A percentile compares a stretch with the other conserved stretches of the same genome.
Evolutionary conservation across 495 filamentous ascomycete species (phyloP).

Genomic region (Hypoxylon fragiforme): DNA sequence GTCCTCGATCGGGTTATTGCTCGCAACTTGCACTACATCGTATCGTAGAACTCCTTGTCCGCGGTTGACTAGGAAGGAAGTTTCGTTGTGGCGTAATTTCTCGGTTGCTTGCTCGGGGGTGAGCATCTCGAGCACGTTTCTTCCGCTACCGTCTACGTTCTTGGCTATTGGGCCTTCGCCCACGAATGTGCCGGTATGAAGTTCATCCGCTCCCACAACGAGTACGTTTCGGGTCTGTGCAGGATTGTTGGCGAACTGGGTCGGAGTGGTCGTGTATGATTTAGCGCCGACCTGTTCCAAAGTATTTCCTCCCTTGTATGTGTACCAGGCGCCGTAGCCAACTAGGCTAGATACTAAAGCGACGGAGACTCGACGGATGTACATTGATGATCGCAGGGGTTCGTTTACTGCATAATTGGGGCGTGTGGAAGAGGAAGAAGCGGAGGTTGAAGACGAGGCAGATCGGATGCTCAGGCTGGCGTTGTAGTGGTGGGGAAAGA

Average conservation of each 20-base stretch:
- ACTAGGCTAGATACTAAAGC: constrained; percentile 51
- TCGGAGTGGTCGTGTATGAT: constrained; percentile 35
- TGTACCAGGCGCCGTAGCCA: constrained; percentile 56
- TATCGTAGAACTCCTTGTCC: constrained; percentile 92
- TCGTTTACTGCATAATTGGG: constrained; percentile 37
- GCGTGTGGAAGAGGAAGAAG: constrained; percentile 24
- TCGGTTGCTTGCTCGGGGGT: constrained; percentile 92
- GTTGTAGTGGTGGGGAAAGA: constrained; percentile 29
- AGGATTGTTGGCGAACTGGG: constrained; percentile 33
- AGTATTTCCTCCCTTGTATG: constrained; percentile 43
- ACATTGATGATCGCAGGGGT: constrained; percentile 55
- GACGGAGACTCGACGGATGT: constrained; percentile 49
- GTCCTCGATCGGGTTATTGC: constrained; percentile 98
- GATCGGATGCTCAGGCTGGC: constrained; percentile 25
- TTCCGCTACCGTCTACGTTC: constrained; percentile 75
- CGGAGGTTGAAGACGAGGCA: constrained; percentile 10
- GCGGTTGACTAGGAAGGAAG: constrained; percentile 87
- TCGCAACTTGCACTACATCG: constrained; percentile 91
- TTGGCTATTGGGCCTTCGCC: constrained; percentile 84
- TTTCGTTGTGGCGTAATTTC: constrained; percentile 84
- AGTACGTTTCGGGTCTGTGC: constrained; percentile 57
- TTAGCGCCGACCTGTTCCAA: constrained; percentile 34
- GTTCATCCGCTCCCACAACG: constrained; percentile 78
- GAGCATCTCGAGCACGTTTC: constrained; percentile 89
- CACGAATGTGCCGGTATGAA: constrained; percentile 80